Base-by-base conservation (phyloP, 75 land plant genomes). In the Pseudotsuga menziesii region DNA sequence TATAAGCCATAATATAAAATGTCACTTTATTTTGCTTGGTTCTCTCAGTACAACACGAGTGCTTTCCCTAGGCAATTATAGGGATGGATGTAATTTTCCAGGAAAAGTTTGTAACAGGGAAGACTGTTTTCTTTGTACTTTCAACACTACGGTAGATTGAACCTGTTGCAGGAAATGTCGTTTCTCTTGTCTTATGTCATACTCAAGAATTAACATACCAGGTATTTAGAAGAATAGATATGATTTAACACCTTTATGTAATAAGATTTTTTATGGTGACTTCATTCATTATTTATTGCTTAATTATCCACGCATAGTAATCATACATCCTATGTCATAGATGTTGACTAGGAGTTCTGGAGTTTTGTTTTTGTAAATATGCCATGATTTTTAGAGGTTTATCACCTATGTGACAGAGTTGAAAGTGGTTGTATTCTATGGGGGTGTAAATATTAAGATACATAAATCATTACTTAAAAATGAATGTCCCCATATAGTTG, bases 61-160 rank as follows among this genome's bases (percentile, higher is more conserved):
- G 99, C 78, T 94, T 97, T 9, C 99, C 99, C 59, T 98, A 94
- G 87, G 99, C 99, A 14, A 97, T 97, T 57, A 78, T 97, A 78
- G 99, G 99, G 60, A 97, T 97, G 99, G 99, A 97, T 89, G 99
- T 97, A 11, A 94, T 97, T 62, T 97, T 98, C 62, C 99, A 97
- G 88, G 99, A 98, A 23, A 97, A 97, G 76, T 97, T 98, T 66
- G 99, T 98, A 36, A 97, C 94, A 98, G 99, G 99, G 8, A 97
- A 97, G 71, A 97, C 99, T 79, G 99, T 98, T 29, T 98, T 97
- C 2, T 97, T 97, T 84, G 99, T 97, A 8, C 91, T 97, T 1
- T 97, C 99, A 57, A 92, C 98, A 12, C 57, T 97, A 75, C 99
- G 94, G 85, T 91, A 91, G 79, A 91, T 89, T 60, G 93, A 91